phyloP scores from a whole-genome alignment of 306 rosid genomes.

The Castanea mollissima region DNA sequence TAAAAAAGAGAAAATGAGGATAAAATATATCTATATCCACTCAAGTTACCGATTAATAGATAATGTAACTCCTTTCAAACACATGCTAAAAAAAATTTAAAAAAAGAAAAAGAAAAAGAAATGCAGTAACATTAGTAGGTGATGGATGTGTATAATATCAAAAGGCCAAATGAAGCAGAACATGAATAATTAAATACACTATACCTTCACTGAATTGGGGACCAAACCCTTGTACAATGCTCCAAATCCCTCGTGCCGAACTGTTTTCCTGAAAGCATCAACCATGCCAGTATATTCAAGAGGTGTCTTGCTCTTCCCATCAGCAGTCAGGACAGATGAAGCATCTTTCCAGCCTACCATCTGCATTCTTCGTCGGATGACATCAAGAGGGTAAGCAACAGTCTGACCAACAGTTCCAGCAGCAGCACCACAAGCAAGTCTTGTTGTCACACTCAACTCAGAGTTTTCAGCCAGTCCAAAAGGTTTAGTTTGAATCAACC shows the following conservation, averaged over 20 bases:
- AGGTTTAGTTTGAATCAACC: constrained; percentile 38
- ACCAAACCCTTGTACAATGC: constrained; percentile 54
- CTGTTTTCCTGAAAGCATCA: constrained; percentile 50
- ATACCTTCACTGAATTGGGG: constrained; percentile 67
- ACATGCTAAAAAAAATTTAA: too few species aligned
- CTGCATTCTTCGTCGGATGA: constrained; percentile 54
- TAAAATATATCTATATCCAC: not conserved
- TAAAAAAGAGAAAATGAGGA: not conserved
- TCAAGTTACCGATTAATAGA: not conserved
- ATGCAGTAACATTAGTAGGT: not conserved
- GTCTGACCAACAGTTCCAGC: constrained; percentile 62
- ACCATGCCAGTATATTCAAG: constrained; percentile 46
- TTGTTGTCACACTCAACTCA: constrained; percentile 43
- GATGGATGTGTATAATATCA: not conserved
- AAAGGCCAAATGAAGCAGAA: not conserved
- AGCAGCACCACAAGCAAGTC: constrained; percentile 53
- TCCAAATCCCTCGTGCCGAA: constrained; percentile 45
- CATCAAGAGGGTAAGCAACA: constrained; percentile 54
- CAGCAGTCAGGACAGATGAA: constrained; percentile 36
- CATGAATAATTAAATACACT: constrained; percentile 12
- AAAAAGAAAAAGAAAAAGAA: not conserved
- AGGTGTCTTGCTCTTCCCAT: constrained; percentile 31
- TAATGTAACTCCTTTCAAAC: not conserved
- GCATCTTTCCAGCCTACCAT: constrained; percentile 56
- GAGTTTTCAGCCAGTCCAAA: constrained; percentile 29